Conservation (phyloP, 768 basidiomycete species). For the Leccinum barrowsii region DNA sequence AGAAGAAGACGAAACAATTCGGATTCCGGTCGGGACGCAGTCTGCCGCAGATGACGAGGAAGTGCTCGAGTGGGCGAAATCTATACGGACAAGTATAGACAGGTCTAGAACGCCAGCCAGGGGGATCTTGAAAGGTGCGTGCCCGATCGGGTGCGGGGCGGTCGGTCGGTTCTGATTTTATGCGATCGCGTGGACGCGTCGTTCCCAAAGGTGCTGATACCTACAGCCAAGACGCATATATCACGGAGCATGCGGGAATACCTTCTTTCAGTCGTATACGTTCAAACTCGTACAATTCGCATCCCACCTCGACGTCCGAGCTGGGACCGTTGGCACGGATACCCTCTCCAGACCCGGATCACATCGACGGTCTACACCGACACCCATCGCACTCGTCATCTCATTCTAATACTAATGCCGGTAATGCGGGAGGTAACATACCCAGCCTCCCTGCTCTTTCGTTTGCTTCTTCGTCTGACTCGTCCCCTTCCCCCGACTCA, state of each 20-base stretch:
- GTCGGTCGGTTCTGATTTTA: conserved; percentile 7
- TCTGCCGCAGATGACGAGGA: conserved; percentile 43
- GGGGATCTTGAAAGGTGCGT: conserved; percentile 80
- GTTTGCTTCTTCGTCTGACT: conserved; percentile 43
- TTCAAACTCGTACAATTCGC: conserved; percentile 78
- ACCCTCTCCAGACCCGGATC: conserved; percentile 79
- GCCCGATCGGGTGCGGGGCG: background rate
- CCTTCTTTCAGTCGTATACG: conserved; percentile 52
- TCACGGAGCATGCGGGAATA: conserved; percentile 38
- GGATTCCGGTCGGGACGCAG: conserved; percentile 26
- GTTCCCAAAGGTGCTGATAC: conserved; percentile 53
- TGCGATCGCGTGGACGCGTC: background rate
- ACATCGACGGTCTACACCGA: conserved; percentile 82
- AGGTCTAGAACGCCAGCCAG: conserved; percentile 60
- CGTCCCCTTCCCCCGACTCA: conserved; percentile 34
- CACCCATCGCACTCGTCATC: conserved; percentile 56
- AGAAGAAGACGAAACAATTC: conserved; percentile 72
- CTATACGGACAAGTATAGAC: conserved; percentile 71
- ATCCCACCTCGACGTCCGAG: conserved; percentile 44
- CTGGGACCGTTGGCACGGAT: conserved; percentile 77
- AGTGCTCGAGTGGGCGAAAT: conserved; percentile 75
- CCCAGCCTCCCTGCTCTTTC: conserved; percentile 54
- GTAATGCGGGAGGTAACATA: conserved; percentile 26
- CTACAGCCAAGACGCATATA: conserved; percentile 62
- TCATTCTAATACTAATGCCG: conserved; percentile 25